Conservation (phyloP, 345 rosid species). For the Salix dunnii region DNA sequence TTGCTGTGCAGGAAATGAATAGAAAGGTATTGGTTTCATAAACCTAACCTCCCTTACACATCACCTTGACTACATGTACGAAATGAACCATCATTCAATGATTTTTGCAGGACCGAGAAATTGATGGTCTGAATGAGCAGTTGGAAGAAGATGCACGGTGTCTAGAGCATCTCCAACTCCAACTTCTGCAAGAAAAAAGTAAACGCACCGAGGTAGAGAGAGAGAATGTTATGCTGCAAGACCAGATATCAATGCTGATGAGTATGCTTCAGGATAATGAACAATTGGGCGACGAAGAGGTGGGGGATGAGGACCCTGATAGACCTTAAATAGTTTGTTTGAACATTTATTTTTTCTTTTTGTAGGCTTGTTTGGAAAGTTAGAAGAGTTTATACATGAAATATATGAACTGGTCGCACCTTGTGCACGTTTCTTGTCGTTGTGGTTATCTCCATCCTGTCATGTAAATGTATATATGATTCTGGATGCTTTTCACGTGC, state of each 20-base stretch:
- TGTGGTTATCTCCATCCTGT: background rate
- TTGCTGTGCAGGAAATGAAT: constrained; percentile 93
- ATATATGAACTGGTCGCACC: background rate
- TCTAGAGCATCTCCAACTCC: constrained; percentile 80
- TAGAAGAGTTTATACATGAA: constrained; percentile 7
- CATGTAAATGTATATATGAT: background rate
- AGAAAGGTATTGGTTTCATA: constrained; percentile 55
- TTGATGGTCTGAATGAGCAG: constrained; percentile 84
- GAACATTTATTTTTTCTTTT: constrained; percentile 23
- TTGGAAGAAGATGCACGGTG: constrained; percentile 80
- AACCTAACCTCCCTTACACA: background rate
- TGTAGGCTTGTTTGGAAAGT: constrained; percentile 28
- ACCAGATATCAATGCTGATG: constrained; percentile 77
- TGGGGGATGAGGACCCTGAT: constrained; percentile 37
- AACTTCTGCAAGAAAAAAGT: constrained; percentile 73
- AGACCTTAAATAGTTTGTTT: constrained; percentile 35
- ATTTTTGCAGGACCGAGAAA: constrained; percentile 73
- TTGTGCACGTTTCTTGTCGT: constrained; percentile 1
- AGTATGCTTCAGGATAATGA: constrained; percentile 73
- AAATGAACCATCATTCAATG: background rate
- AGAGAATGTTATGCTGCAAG: constrained; percentile 72
- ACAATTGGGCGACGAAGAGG: constrained; percentile 30
- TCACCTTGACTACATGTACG: no score
- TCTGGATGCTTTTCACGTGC: background rate
- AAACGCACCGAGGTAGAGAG: constrained; percentile 74